phyloP scores from a whole-genome alignment of 75 land plant species.

The Picea glauca region DNA sequence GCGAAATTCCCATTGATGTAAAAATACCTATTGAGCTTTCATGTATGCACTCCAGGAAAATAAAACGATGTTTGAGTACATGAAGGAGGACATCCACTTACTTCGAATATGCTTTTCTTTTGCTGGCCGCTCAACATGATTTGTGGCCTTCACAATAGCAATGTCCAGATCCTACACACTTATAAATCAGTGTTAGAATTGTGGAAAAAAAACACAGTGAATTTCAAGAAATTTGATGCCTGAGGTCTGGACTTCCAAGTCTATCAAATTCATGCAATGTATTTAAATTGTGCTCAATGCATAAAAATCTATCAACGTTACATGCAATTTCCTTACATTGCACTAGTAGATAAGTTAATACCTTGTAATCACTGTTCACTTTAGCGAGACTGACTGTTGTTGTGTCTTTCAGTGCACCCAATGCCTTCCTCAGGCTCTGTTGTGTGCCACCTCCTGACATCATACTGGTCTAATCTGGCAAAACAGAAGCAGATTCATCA shows the following conservation, averaged over 20 bases:
- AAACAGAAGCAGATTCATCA: no score
- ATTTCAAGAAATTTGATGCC: not conserved
- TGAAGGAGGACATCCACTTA: slow-evolving; percentile 15
- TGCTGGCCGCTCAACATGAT: slow-evolving; percentile 97
- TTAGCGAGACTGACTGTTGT: slow-evolving; percentile 91
- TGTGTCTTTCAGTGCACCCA: slow-evolving; percentile 92
- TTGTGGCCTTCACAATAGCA: slow-evolving; percentile 93
- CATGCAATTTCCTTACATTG: not conserved
- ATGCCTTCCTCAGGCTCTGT: slow-evolving; percentile 84
- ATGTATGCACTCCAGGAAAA: no score
- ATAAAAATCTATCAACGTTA: not conserved
- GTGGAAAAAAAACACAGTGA: not conserved
- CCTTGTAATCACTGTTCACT: slow-evolving; percentile 97
- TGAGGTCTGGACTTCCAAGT: not conserved
- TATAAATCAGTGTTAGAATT: slow-evolving; percentile 3
- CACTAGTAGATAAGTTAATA: slow-evolving; percentile 9
- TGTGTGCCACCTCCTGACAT: slow-evolving; percentile 90
- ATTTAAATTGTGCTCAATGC: not conserved
- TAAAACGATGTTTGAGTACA: no score
- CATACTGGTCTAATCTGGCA: not conserved
- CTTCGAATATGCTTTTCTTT: slow-evolving; percentile 95
- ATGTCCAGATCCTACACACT: slow-evolving; percentile 84
- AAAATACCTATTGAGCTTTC: no score
- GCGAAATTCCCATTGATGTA: no score
- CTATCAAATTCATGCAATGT: not conserved